Evolutionary conservation across 2,329 filamentous ascomycete species (phyloP), one percentile per base, ranked within the genome.

Genomic region (Exophiala mesophila): DNA sequence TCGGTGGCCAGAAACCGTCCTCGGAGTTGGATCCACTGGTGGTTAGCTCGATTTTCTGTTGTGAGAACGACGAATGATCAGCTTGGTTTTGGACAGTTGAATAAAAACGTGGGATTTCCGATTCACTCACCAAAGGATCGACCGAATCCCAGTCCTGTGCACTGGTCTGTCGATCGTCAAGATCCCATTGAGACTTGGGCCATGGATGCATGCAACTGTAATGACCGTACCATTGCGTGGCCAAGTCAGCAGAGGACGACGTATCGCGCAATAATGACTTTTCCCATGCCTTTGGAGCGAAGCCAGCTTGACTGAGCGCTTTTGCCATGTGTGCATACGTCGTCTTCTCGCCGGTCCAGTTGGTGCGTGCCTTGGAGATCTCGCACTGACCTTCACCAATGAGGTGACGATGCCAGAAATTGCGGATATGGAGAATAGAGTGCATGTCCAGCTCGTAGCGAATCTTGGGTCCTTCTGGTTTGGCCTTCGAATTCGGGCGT

Each of bases 341-440:
- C 23, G 47, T 39, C n/a, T n/a, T n/a, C 34, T 54, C 48, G n/a
- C 36, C 34, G 17, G 41, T 44, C n/a, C 39, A 17, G 24, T 35
- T 26, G 13, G 18, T 33, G 5, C 16, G 30, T 15, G n/a, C 19
- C 17, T 35, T 19, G 17, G 17, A 6, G 32, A 34, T 7, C 7
- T 6, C 39, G 10, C 28, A 5, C 12, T 9, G 36, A 23, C 24
- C 15, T n/a, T 44, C 39, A 17, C 57, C 60, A 7, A 63, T 55
- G 5, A 69, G 44, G 48, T 69, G 65, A 3, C 60, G 57, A 24
- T 65, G 61, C 65, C 65, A 69, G 44, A 68, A 69, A 44, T 64
- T 65, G 10, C 64, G 60, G 13, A 68, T 61, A 28, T 66, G 60
- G 17, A 68, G 41, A n/a, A 68, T 33, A 5, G 51, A 56, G 18